Conservation (phyloP, 345 rosid genomes). For the Punica granatum region DNA sequence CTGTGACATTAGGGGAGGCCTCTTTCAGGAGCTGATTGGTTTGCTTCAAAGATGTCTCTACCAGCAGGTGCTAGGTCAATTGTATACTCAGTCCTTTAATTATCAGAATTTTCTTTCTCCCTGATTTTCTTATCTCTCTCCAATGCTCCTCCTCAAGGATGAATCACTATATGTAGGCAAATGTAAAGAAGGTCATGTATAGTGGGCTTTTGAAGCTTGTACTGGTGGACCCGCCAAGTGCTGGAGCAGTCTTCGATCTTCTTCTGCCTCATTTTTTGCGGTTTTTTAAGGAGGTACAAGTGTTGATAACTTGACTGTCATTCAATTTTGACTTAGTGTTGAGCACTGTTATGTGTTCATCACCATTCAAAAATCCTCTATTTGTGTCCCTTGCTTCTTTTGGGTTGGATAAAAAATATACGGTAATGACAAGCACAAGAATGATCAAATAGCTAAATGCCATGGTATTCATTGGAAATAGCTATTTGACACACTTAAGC, state of each 20-base stretch:
- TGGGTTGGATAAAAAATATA: not conserved
- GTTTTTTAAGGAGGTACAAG: constrained; percentile 59
- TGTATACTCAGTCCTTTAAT: not conserved
- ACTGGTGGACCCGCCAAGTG: constrained; percentile 53
- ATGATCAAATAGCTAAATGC: not conserved
- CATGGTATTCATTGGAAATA: not conserved
- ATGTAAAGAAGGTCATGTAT: constrained; percentile 53
- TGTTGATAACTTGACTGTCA: not conserved
- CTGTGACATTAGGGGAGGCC: constrained; percentile 31
- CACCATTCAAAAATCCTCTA: not conserved
- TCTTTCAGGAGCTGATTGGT: constrained; percentile 64
- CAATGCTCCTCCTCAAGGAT: constrained; percentile 14
- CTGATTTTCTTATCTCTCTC: not conserved
- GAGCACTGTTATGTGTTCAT: not conserved
- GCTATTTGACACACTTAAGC: not conserved
- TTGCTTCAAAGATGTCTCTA: constrained; percentile 82
- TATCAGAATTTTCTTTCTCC: not conserved
- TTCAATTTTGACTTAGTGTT: not conserved
- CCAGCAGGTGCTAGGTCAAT: constrained; percentile 47
- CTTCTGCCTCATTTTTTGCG: constrained; percentile 72
- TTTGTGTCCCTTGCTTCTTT: not conserved
- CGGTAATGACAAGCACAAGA: not conserved
- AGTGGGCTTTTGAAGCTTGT: constrained; percentile 71
- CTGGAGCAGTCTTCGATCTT: constrained; percentile 54
- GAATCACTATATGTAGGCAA: constrained; percentile 39